Base-by-base conservation (phyloP, 768 basidiomycete species). In the Chlorophyllum brunneum region DNA sequence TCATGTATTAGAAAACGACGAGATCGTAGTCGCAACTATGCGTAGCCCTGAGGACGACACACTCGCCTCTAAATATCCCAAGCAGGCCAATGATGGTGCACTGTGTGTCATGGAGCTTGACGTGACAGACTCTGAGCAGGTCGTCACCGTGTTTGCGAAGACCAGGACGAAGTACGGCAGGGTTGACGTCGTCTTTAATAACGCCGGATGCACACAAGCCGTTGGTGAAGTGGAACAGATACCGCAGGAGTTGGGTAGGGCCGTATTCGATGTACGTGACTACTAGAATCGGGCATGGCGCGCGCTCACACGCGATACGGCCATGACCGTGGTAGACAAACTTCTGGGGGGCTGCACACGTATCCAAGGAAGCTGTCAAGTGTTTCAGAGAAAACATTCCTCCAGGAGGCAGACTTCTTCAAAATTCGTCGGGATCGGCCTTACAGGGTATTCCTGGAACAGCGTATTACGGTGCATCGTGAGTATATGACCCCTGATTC, bases 331-430 rank as follows among this genome's bases (percentile, higher is more conserved):
- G 16, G n/a, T 27, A 57, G 49, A 54, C 58, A 16, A 57, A 59
- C 23, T 74, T 74, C 53, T 73, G 66, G 63, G 72, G 71, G 16
- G 64, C 73, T 9, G 56, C 56, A 10, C 67, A 62, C 31, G 65
- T 73, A 15, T 54, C 67, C 0, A 64, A 61, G 44, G 65, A 66
- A 26, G 67, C 65, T 18, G 52, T 72, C 42, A 62, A 44, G 49
- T 52, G 64, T 31, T 70, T 76, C 61, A 65, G 76, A 18, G 68
- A 73, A 20, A 75, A 75, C 54, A 55, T 57, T 18, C 74, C 76
- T 0, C 50, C 58, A 3, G 73, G 72, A 23, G 76, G 75, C 6
- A 61, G 59, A 13, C 58, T 78, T 18, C 54, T 77, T 10, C 71
- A 74, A 44, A 59, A 66, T 44, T 68, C 66, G 27, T 74, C 75